Conservation (phyloP, 1,139 yeast species). For the Pichia sp. region DNA sequence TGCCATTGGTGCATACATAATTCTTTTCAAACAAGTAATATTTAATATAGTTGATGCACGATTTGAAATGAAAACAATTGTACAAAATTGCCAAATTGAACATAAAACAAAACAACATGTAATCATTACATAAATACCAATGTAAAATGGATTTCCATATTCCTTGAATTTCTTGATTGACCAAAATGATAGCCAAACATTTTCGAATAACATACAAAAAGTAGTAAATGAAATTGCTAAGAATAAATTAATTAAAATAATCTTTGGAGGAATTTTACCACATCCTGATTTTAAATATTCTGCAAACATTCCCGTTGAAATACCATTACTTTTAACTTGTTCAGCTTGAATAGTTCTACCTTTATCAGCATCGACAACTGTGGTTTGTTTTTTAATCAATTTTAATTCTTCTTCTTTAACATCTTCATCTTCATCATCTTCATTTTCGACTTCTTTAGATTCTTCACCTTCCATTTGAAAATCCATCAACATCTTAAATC, state of each 20-base stretch:
- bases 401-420: constrained; percentile 22
- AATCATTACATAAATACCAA: constrained; percentile 49
- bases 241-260: constrained; percentile 38
- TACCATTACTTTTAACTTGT: constrained; percentile 37
- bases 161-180: constrained; percentile 34
- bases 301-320: constrained; percentile 39
- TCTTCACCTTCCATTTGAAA: constrained; percentile 34
- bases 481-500: constrained; percentile 50
- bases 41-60: constrained; percentile 37
- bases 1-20: constrained; percentile 73
- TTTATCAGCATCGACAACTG: constrained; percentile 15
- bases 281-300: constrained; percentile 56
- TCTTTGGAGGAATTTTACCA: constrained; percentile 38
- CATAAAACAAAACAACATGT: constrained; percentile 43
- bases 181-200: constrained; percentile 53
- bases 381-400: constrained; percentile 24
- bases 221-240: constrained; percentile 34
- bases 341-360: constrained; percentile 33
- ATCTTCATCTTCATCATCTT: constrained; percentile 28
- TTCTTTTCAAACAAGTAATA: constrained; percentile 49
- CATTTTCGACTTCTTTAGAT: constrained; percentile 31
- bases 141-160: constrained; percentile 33
- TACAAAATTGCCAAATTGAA: constrained; percentile 46
- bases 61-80: constrained; percentile 51
- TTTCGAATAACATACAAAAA: constrained; percentile 40